Evolutionary conservation across 495 filamentous ascomycete species (phyloP).

Genomic region (Talaromyces thailandensis): DNA sequence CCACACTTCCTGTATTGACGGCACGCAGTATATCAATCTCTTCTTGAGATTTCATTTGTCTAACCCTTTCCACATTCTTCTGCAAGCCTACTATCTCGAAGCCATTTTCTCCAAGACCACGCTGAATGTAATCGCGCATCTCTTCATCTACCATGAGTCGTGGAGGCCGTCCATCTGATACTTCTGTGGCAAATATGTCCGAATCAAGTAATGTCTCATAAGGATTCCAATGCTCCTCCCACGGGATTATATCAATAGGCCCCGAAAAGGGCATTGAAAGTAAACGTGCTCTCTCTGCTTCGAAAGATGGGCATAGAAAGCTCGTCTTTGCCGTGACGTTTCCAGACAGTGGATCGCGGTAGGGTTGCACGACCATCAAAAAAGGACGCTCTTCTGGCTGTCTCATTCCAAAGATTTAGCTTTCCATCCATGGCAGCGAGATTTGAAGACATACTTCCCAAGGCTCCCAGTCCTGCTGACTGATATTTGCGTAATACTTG

Average conservation of each 20-base stretch:
- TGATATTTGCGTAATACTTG: conserved; percentile 47
- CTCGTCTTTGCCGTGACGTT: conserved; percentile 35
- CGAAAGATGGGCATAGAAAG: conserved; percentile 44
- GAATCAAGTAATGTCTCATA: conserved; percentile 35
- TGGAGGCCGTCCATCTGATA: conserved; percentile 4
- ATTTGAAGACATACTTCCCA: conserved; percentile 29
- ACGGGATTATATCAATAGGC: conserved; percentile 34
- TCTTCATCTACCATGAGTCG: conserved; percentile 49
- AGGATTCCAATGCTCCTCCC: conserved; percentile 51
- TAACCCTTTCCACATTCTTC: conserved; percentile 38
- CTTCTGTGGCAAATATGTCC: conserved; percentile 11
- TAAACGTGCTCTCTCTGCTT: conserved; percentile 41
- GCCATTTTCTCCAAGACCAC: conserved; percentile 34
- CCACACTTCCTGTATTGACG: conserved; percentile 49
- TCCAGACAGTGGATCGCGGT: conserved; percentile 15
- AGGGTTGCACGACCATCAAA: conserved; percentile 42
- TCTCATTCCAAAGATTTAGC: not conserved
- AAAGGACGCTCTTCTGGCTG: conserved; percentile 49
- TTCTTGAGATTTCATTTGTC: conserved; percentile 38
- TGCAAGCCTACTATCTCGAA: conserved; percentile 38
- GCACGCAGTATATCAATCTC: conserved; percentile 44
- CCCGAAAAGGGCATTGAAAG: conserved; percentile 40
- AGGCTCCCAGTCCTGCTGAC: conserved; percentile 46
- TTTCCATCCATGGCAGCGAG: not conserved
- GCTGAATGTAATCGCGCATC: conserved; percentile 46